Base-by-base conservation (phyloP, 768 basidiomycete genomes). In the Phlebiopsis gigantea region DNA sequence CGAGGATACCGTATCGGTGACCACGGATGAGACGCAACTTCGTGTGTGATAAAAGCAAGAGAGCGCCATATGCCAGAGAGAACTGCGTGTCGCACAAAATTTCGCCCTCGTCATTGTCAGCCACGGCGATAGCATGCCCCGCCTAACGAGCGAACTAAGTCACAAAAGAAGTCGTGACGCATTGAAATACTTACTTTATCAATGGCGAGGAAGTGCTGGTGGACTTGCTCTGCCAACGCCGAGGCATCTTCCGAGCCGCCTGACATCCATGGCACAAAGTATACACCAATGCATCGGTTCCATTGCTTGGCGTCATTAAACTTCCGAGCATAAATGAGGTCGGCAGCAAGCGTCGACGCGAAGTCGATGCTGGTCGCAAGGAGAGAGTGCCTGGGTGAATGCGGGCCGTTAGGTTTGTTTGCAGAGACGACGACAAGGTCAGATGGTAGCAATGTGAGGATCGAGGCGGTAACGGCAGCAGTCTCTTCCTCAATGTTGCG, bases 61-160 rank as follows among this genome's bases (percentile, higher is more conserved):
- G 81, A 50, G 95, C 92, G 63, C 96, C 96, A 68, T 98, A 98
- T 19, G 96, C 94, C 59, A 98, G 79, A 24, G 94, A 97, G 76
- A 98, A 98, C 43, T 93, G 80, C 1, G 94, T 94, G 69, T 98
- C 87, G 67, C 93, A 94, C 46, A 97, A 76, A 45, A 95, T 72
- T 68, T 94, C 91, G 58, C 87, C 93, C 56, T 84, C 85, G 29
- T 79, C 75, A 39, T 75, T 71, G 28, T 72, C 77, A 61, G 70
- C 67, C 19, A 69, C 55, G 26, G 68, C 68, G 46, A 71, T 69
- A 17, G 80, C 77, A 65, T 81, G 71, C 66, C 88, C 90, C 14
- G 81, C 82, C 85, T 39, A 39, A 17, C 34, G 8, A 39, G 88
- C 53, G 41, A 39, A 39, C 26, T 56, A 5, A 56, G 53, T 26